Base-by-base conservation (phyloP, 2,329 filamentous ascomycete species). In the Dothistroma septosporum region DNA sequence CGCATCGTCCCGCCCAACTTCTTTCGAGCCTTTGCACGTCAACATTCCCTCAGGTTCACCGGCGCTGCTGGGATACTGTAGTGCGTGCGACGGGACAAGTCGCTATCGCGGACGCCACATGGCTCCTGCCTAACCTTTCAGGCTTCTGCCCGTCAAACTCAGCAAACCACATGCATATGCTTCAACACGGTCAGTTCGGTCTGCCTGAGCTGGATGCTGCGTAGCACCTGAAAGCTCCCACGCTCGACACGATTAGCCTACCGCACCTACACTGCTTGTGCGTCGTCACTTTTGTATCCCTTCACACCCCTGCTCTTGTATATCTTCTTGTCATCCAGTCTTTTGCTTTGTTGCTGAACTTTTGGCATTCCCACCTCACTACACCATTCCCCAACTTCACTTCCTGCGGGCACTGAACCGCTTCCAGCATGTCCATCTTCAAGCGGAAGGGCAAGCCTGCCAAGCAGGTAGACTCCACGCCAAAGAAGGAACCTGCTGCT, bases 401-500 rank as follows among this genome's bases (percentile, higher is more conserved):
- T 12, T 37, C 5, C 35, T 11, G 11, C 35, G 4, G 16, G 11
- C 16, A 10, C 11, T 37, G 35, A 16, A 37, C 16, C 11, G 7
- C n/a, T 16, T 7, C 16, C 16, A 44, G 16, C 4, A 44, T 87
- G 85, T 82, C 84, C 48, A 78, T 87, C 63, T 83, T 87, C 68
- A 81, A 79, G 5, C 76, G 80, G 59, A 78, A 86, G 69, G 80
- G 53, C 57, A 66, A 64, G 52, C n/a, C 65, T 21, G 61, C 52
- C 47, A 61, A 62, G 22, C 59, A 58, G 12, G 49, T 33, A 22
- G 54, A 76, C 68, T 80, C 80, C 61, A 79, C 83, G 68, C 80
- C 83, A 57, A 81, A 83, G 64, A 84, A 85, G 71, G 79, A 85
- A 54, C 77, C 80, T 61, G 61, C 77, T 74, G 47, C 79, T 81